These are phyloP conservation scores for Talaromyces adpressus DNA, from an alignment of 495 filamentous ascomycete genomes.

Conservation along the genomic window DNA sequence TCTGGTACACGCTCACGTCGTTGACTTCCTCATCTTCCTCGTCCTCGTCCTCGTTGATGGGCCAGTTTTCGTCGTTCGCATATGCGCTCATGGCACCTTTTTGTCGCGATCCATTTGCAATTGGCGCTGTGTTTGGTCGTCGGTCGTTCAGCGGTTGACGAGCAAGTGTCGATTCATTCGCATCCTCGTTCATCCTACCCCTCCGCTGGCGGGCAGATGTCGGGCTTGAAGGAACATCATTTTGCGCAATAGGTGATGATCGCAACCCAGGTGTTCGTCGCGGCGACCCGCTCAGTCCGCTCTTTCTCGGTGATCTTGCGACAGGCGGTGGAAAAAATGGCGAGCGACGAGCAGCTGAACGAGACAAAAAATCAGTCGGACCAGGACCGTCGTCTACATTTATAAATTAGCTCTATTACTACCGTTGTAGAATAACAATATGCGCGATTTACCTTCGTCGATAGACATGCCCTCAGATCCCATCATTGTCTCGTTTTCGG, in stretches of 20 bases:
- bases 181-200: neutral
- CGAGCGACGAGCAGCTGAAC: slow-evolving; percentile 21
- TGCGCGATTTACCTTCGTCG: slow-evolving; percentile 32
- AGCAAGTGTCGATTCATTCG: neutral
- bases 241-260: slow-evolving; percentile 32
- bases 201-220: slow-evolving; percentile 14
- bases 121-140: neutral
- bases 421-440: neutral
- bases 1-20: slow-evolving; percentile 21
- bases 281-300: slow-evolving; percentile 31
- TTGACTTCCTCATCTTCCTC: slow-evolving; percentile 20
- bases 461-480: slow-evolving; percentile 44
- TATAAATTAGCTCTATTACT: neutral
- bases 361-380: slow-evolving; percentile 35
- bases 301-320: slow-evolving; percentile 40
- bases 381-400: slow-evolving; percentile 32
- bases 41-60: slow-evolving; percentile 25
- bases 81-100: slow-evolving; percentile 33
- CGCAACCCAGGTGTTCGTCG: slow-evolving; percentile 35
- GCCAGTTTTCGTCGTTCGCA: slow-evolving; percentile 30
- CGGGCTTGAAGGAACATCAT: slow-evolving; percentile 29
- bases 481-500: slow-evolving; percentile 26
- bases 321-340: slow-evolving; percentile 28
- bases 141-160: slow-evolving; percentile 7
- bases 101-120: slow-evolving; percentile 22